Evolutionary conservation across 176 grass and related monocot species (phyloP).

Genomic region (Elymus sibiricus): DNA sequence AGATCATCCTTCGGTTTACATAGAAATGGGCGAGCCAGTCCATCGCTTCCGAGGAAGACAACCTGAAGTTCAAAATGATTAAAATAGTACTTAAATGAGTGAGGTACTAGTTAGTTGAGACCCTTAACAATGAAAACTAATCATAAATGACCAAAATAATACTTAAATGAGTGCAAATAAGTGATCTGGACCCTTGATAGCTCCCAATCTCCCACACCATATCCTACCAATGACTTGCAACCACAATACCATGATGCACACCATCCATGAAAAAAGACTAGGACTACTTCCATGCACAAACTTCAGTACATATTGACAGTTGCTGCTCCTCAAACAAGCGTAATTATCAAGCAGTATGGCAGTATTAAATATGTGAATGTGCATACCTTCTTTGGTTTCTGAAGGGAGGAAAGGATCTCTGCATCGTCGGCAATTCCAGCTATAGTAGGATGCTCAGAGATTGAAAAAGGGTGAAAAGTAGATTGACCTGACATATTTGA

Average conservation of each 20-base stretch:
- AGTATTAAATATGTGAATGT: neutral
- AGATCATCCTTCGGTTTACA: constrained; percentile 93
- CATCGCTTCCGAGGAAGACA: constrained; percentile 81
- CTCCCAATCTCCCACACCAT: neutral
- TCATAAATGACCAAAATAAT: neutral
- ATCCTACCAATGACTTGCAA: neutral
- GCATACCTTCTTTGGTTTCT: constrained; percentile 91
- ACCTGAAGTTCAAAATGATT: constrained; percentile 54
- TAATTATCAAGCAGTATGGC: constrained; percentile 9
- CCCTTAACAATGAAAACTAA: neutral
- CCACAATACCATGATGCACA: neutral
- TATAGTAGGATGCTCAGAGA: constrained; percentile 88
- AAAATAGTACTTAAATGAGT: neutral
- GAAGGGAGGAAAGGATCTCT: constrained; percentile 93
- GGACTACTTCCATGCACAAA: neutral
- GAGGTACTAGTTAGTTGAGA: neutral
- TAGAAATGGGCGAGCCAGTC: constrained; percentile 62
- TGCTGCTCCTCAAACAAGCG: neutral
- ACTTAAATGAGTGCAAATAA: constrained; percentile 11
- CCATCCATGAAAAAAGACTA: neutral
- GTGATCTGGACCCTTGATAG: neutral
- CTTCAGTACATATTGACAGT: neutral
- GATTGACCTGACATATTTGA: constrained; percentile 56
- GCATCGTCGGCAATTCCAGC: constrained; percentile 87
- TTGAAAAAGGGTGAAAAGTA: constrained; percentile 73